Conservation (phyloP, 2,329 filamentous ascomycete species). For the Colletotrichum falcatum region DNA sequence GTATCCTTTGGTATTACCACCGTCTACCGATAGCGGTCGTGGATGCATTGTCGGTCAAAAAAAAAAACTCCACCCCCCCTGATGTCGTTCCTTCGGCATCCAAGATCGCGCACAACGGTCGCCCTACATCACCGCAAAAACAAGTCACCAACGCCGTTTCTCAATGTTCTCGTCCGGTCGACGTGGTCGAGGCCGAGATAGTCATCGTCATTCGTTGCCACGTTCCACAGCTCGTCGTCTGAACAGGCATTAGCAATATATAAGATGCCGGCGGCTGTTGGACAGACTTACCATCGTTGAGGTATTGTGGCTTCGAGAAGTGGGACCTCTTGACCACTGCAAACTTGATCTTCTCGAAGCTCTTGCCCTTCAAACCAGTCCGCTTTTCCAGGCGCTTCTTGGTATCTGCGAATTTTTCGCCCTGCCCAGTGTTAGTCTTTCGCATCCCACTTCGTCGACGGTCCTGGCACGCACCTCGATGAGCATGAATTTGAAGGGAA, state of each 20-base stretch:
- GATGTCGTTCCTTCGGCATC: constrained; percentile 13
- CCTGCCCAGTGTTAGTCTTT: constrained; percentile 58
- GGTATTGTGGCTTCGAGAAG: constrained; percentile 83
- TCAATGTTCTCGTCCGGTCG: constrained; percentile 68
- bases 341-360: constrained; percentile 98
- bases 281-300: constrained; percentile 81
- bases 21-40: constrained; percentile 5
- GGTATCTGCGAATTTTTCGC: constrained; percentile 88
- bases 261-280: neutral
- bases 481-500: constrained; percentile 91
- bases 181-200: constrained; percentile 74
- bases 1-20: constrained; percentile 8
- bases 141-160: constrained; percentile 72
- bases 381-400: constrained; percentile 94
- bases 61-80: constrained; percentile 16
- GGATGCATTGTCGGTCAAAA: constrained; percentile 23
- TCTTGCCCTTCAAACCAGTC: constrained; percentile 96
- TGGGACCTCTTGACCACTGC: constrained; percentile 78
- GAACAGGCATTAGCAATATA: constrained; percentile 1
- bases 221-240: constrained; percentile 71
- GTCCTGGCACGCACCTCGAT: constrained; percentile 71
- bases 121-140: constrained; percentile 61
- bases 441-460: neutral
- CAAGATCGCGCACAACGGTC: constrained; percentile 1
- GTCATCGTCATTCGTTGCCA: constrained; percentile 67